These are phyloP conservation scores for Cystofilobasidium ferigula DNA, from an alignment of 768 basidiomycete species.

Conservation along the genomic window DNA sequence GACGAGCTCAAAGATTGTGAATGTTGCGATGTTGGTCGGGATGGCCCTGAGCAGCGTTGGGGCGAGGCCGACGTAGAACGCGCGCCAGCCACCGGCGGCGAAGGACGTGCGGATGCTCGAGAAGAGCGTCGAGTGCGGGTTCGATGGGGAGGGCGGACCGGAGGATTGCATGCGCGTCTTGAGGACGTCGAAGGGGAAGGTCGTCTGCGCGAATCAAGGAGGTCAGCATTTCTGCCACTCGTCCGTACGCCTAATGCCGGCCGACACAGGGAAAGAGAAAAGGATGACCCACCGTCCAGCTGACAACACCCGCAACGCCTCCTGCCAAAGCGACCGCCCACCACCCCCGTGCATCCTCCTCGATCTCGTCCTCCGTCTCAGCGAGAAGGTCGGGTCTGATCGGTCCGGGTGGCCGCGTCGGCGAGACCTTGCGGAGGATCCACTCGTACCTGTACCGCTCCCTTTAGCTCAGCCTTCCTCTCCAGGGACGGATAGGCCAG, in stretches of 20 bases:
- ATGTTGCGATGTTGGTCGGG: constrained; percentile 13
- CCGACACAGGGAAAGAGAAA: background rate
- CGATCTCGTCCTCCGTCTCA: constrained; percentile 19
- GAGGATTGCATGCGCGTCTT: constrained; percentile 8
- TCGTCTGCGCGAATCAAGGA: constrained; percentile 3
- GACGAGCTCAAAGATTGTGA: background rate
- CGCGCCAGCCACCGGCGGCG: background rate
- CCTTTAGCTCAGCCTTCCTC: background rate
- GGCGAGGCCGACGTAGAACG: constrained; percentile 2
- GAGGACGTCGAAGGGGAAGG: constrained; percentile 16
- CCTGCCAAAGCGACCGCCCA: constrained; percentile 18
- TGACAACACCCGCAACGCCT: constrained; percentile 12
- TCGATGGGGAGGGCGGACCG: background rate
- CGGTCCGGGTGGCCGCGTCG: background rate
- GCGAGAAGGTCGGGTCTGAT: constrained; percentile 7
- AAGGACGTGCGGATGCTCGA: background rate
- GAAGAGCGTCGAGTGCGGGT: background rate
- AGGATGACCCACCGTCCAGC: constrained; percentile 5
- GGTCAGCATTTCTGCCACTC: too few relatives aligned
- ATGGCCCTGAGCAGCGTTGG: constrained; percentile 2
- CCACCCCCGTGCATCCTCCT: constrained; percentile 13
- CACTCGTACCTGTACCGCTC: constrained; percentile 36
- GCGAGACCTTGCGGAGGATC: constrained; percentile 31
- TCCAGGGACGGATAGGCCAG: background rate
- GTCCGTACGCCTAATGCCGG: background rate